Evolutionary conservation across 805 yeast genomes (phyloP), one percentile per base, ranked within the genome.

Genomic region (Tetrapisispora phaffii): DNA sequence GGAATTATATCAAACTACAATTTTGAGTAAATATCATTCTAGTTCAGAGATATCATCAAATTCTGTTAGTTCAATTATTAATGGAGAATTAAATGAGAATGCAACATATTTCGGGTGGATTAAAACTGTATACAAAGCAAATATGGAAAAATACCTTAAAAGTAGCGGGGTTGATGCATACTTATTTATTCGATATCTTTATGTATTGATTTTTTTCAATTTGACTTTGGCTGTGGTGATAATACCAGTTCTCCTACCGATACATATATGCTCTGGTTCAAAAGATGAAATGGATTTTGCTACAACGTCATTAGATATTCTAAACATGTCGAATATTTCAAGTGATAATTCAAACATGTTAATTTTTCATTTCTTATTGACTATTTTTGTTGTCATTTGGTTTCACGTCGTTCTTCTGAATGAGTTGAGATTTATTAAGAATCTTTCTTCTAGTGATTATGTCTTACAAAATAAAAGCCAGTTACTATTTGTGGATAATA

Each of bases 311-410:
- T 44, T 88, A 40, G 95, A 87, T 54, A 68, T 64, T 41, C 67
- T 85, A 7, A 83, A 94, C 17, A 74, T 85, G 59, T 77, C 93
- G 3, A 82, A 84, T 54, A 72, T 86, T 3, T 73, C 86, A 0
- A 68, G 73, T 5, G 52, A 69, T 2, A 74, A 76, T 38, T 72
- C 78, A 0, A 56, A 61, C 4, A 60, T 76, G 20, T 69, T 82
- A 47, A 68, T 78, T 47, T 75, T 78, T 20, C 96, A 87, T 61
- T 74, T 87, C 43, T 57, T 77, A 0, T 65, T 82, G 62, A 71
- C 84, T 2, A 45, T 81, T 0, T 51, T 77, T 2, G 74, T 80
- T 0, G 70, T 85, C 2, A 52, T 68, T 0, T 68, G 76, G 63
- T 76, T 83, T 47, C 84, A 85, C 52, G 62, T 68, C 44, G 54